These are phyloP conservation scores for Cercis canadensis DNA, from an alignment of 306 rosid species.

Conservation along the genomic window DNA sequence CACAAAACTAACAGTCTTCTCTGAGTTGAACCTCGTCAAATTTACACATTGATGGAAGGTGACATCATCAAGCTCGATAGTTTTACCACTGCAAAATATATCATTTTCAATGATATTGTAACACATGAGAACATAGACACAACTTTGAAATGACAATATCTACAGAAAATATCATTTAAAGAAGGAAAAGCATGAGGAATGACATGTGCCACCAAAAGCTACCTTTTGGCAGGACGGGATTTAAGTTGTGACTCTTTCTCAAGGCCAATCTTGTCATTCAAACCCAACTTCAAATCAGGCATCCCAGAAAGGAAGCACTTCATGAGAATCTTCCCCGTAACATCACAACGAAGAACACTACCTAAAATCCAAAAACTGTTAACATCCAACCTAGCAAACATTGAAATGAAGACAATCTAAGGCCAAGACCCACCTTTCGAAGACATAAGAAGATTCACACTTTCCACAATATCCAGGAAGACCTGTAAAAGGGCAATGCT, in stretches of 20 bases:
- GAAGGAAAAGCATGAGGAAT: not conserved
- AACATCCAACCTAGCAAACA: constrained; percentile 35
- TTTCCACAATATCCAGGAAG: constrained; percentile 92
- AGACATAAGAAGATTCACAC: constrained; percentile 95
- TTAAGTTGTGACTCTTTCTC: constrained; percentile 92
- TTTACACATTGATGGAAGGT: constrained; percentile 97
- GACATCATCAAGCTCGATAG: constrained; percentile 94
- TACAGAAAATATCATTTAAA: constrained; percentile 23
- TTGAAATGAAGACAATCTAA: constrained; percentile 19
- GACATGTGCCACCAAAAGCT: constrained; percentile 33
- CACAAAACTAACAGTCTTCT: constrained; percentile 96
- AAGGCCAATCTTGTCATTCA: constrained; percentile 96
- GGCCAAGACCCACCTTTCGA: constrained; percentile 70
- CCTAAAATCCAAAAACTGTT: constrained; percentile 57
- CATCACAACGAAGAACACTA: constrained; percentile 91
- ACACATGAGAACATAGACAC: constrained; percentile 17
- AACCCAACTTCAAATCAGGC: constrained; percentile 97
- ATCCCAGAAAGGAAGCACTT: constrained; percentile 96
- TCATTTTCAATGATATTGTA: not conserved
- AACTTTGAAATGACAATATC: constrained; percentile 12
- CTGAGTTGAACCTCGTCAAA: constrained; percentile 92
- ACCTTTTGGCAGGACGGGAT: constrained; percentile 92
- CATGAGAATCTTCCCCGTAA: constrained; percentile 91
- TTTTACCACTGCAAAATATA: constrained; percentile 78
- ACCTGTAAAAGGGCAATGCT: constrained; percentile 57